Evolutionary conservation across 768 basidiomycete species (phyloP), one percentile per base, ranked within the genome.

Genomic region (Collybia mongolica): DNA sequence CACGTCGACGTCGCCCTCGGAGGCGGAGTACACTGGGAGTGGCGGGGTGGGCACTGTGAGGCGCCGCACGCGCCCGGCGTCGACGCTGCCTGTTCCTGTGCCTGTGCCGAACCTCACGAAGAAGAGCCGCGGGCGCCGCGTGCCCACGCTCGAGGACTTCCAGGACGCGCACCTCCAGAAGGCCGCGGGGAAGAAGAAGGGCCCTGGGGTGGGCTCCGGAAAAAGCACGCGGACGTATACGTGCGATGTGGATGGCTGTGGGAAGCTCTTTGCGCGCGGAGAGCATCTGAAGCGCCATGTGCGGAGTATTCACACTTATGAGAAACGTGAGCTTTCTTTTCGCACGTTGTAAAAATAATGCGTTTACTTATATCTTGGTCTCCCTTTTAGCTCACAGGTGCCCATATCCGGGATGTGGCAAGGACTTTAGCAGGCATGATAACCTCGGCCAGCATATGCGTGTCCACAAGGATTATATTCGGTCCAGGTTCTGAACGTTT

Each of bases 371-470:
- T 15, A 29, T 20, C 17, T 23, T 39, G 8, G 9, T 35, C 47
- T 51, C 39, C 49, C 53, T 43, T 53, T 24, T 62, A 93, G 92
- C 93, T 50, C 88, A 88, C 68, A 80, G 80, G 60, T 94, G 92
- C 69, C 83, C 85, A 19, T 82, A 84, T 65, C 84, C 86, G 26
- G 83, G 82, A 12, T 94, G 92, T 62, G 84, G 79, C 46, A 92
- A 91, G 73, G 84, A 83, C 55, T 94, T 94, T 63, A 88, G 86
- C 60, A 77, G 93, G 42, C 88, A 90, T 60, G 93, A 94, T 65
- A 94, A 94, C 62, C 80, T 94, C 40, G 83, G 84, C 39, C 92
- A 94, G 68, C 92, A 94, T 60, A 86, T 89, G 84, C 84, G 88
- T 42, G 86, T 92, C 38, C 90, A 93, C 69, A 79, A 77, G 58